A percentile compares a stretch with the other conserved stretches of the same genome.
Evolutionary conservation across 768 basidiomycete genomes (phyloP).

Genomic region (Rhodotorula toruloides): DNA sequence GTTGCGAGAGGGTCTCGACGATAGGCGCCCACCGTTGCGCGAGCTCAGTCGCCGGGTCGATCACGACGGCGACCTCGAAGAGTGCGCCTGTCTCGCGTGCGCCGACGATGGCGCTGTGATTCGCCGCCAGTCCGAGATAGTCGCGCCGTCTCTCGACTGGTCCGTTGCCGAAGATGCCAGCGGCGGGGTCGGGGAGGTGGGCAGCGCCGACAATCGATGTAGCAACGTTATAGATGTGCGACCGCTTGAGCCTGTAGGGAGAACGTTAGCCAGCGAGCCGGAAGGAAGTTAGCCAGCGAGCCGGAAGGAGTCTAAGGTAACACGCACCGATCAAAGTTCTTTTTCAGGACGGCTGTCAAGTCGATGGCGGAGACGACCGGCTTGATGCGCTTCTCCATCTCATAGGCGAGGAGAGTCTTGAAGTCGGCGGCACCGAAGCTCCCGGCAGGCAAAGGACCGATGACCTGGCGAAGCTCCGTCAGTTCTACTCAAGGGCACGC

Average conservation of each 20-base stretch:
- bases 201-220: constrained; percentile 69
- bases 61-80: constrained; percentile 58
- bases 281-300: too few relatives aligned
- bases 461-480: constrained; percentile 53
- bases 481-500: too few relatives aligned
- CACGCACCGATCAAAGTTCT: constrained; percentile 4
- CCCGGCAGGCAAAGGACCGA: constrained; percentile 63
- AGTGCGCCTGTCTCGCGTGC: constrained; percentile 2
- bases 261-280: too few relatives aligned
- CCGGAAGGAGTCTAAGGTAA: background rate
- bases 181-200: constrained; percentile 50
- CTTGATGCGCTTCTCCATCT: constrained; percentile 63
- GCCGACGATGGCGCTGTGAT: constrained; percentile 27
- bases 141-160: constrained; percentile 2
- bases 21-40: constrained; percentile 83
- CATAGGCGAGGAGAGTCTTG: constrained; percentile 63
- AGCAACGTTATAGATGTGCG: constrained; percentile 59
- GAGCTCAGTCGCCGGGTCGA: constrained; percentile 78
- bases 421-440: constrained; percentile 68
- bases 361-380: constrained; percentile 64
- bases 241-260: too few relatives aligned
- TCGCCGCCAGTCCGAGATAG: constrained; percentile 10
- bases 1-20: constrained; percentile 51
- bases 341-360: constrained; percentile 49
- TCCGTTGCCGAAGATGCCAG: constrained; percentile 44